These are phyloP conservation scores for Phytopythium boreale DNA, from an alignment of 352 stramenopile genomes.

Conservation along the genomic window DNA sequence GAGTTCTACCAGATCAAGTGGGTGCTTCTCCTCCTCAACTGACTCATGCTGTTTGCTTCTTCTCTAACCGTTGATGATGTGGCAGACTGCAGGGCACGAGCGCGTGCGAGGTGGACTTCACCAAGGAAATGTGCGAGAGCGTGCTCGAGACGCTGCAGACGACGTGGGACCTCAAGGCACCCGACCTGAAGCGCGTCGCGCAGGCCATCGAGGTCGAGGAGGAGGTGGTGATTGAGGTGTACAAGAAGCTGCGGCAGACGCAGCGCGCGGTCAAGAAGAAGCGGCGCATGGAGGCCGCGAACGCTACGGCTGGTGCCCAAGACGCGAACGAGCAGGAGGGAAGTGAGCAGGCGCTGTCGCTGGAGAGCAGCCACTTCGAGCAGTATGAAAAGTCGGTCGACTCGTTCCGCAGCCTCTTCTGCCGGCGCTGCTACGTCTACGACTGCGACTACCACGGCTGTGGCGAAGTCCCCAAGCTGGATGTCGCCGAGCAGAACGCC, in stretches of 20 bases:
- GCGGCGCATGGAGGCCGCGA: constrained; percentile 22
- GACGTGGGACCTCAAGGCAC: constrained; percentile 64
- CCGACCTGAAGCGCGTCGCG: constrained; percentile 61
- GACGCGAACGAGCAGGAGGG: constrained; percentile 4
- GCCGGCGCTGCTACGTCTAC: constrained; percentile 78
- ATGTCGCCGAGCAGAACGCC: constrained; percentile 62
- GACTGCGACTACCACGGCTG: constrained; percentile 84
- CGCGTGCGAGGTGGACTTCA: constrained; percentile 66
- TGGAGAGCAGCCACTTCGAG: constrained; percentile 38
- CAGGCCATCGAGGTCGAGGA: constrained; percentile 61
- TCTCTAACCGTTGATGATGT: neutral
- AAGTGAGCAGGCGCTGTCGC: constrained; percentile 16
- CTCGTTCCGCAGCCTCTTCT: constrained; percentile 77
- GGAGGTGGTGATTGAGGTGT: constrained; percentile 61
- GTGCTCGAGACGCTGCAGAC: constrained; percentile 62
- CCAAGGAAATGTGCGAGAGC: constrained; percentile 63
- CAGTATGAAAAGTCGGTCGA: constrained; percentile 59
- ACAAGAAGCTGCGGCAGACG: constrained; percentile 45
- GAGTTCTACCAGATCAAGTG: constrained; percentile 86
- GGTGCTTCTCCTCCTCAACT: neutral
- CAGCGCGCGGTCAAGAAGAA: constrained; percentile 42
- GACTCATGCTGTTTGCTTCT: too few relatives aligned
- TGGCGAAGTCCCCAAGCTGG: constrained; percentile 48
- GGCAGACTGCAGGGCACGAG: constrained; percentile 62
- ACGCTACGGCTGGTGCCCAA: neutral